Conservation (phyloP, 176 grass and related monocot genomes). For the Oryza rufipogon region DNA sequence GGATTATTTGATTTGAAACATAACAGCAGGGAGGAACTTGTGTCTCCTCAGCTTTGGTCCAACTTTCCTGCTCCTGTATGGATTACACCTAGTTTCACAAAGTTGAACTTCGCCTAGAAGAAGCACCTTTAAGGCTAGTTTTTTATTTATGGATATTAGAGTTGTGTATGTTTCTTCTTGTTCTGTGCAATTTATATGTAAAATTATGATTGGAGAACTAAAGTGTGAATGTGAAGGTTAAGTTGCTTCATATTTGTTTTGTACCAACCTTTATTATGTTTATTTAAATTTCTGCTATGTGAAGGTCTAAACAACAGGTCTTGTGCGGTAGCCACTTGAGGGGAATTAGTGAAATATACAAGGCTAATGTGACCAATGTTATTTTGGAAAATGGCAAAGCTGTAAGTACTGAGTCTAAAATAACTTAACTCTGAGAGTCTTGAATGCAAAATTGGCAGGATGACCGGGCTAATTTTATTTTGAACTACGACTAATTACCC, state of each 20-base stretch:
- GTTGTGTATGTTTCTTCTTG: no score
- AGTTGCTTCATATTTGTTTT: neutral
- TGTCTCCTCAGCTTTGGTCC: constrained; percentile 1
- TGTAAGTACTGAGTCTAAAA: neutral
- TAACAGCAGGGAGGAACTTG: neutral
- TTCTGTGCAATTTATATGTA: neutral
- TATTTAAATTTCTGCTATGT: no score
- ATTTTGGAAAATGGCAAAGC: no score
- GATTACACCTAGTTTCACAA: neutral
- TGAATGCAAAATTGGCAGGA: constrained; percentile 48
- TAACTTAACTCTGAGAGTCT: constrained; percentile 6
- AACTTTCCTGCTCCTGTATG: neutral
- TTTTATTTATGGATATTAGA: neutral
- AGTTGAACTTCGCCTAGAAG: neutral
- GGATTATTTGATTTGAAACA: neutral
- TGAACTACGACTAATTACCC: constrained; percentile 6
- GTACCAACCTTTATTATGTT: neutral
- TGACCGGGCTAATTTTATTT: constrained; percentile 53
- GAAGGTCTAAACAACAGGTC: no score
- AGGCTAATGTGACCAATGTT: no score
- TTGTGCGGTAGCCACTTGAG: no score
- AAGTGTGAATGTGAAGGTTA: neutral
- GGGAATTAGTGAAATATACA: no score
- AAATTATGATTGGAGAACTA: neutral
- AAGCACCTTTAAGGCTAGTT: neutral